Evolutionary conservation across 352 stramenopile species (phyloP).

Genomic region (Phytophthora sp.): DNA sequence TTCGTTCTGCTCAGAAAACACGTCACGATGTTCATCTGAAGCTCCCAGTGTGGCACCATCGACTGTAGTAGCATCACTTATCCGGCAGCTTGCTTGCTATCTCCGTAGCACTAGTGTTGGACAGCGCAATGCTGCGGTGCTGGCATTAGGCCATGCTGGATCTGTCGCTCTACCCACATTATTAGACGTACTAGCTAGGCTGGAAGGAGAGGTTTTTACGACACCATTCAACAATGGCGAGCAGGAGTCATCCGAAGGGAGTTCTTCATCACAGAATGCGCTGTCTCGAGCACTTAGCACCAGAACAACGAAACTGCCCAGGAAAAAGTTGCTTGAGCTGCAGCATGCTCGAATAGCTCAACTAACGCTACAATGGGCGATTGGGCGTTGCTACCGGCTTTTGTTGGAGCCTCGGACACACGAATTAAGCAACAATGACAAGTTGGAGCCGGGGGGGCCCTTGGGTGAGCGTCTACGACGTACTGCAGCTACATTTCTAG

Average conservation of each 20-base stretch:
- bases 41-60: conserved; percentile 24
- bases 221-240: conserved; percentile 9
- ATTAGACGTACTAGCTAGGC: conserved; percentile 55
- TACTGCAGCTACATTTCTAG: conserved; percentile 26
- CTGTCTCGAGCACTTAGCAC: conserved; percentile 9
- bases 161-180: conserved; percentile 42
- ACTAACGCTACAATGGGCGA: conserved; percentile 58
- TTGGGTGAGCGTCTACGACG: conserved; percentile 20
- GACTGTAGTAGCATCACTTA: conserved; percentile 43
- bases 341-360: conserved; percentile 31
- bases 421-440: conserved; percentile 5
- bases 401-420: conserved; percentile 40
- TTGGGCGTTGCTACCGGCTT: conserved; percentile 60
- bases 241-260: conserved; percentile 6
- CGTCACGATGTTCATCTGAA: conserved; percentile 9
- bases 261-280: neutral
- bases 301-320: conserved; percentile 15
- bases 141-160: conserved; percentile 57
- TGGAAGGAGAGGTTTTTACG: conserved; percentile 61
- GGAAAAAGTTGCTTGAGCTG: conserved; percentile 25
- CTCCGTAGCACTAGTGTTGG: conserved; percentile 59
- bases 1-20: conserved; percentile 20
- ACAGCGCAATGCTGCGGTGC: conserved; percentile 59
- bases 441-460: conserved; percentile 12
- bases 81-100: conserved; percentile 61